Base-by-base conservation (phyloP, 2,329 filamentous ascomycete genomes). In the Mollisia scopiformis region DNA sequence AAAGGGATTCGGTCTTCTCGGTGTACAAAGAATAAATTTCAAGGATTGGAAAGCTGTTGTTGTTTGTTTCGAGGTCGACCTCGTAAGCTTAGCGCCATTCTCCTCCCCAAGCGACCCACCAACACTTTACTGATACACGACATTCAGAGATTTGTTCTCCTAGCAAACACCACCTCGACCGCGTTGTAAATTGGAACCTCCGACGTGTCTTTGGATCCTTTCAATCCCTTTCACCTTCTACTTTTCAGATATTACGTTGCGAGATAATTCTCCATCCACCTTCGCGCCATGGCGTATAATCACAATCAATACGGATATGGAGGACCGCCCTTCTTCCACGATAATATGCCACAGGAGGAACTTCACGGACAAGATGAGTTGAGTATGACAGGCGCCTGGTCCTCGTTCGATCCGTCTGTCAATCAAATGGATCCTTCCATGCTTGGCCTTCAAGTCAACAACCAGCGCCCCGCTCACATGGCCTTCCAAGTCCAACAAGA, bases 51-150 rank as follows among this genome's bases (percentile, higher is more conserved):
- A 35, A 25, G 41, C 52, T 46, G 14, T n/a, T 19, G 16, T 57
- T 63, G 63, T 65, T 63, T 57, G 57, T 62, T 55, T 58, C 50
- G 30, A 60, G 21, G 19, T 30, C 7, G 8, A 27, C 13, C 39
- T 55, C 57, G 54, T 31, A 54, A 62, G 43, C 43, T 47, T 55
- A 43, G 58, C 53, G 31, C 35, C n/a, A 11, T 35, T 43, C 13
- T 37, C 11, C 8, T 47, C 14, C 30, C 13, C 30, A 2, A 7
- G 27, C 30, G 19, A 21, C 50, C 50, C 16, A 54, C 6, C 16
- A 25, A 37, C 21, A n/a, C 30, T 54, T 35, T 39, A 13, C 43
- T 47, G 21, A 47, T 47, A 27, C 23, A 28, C 43, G 10, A 47
- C 43, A 25, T 16, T 47, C 39, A 47, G 23, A 8, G n/a, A 11